Evolutionary conservation across 1,284 basidiomycete species (phyloP), one percentile per base, ranked within the genome.

Genomic region (Ustilago hordei): DNA sequence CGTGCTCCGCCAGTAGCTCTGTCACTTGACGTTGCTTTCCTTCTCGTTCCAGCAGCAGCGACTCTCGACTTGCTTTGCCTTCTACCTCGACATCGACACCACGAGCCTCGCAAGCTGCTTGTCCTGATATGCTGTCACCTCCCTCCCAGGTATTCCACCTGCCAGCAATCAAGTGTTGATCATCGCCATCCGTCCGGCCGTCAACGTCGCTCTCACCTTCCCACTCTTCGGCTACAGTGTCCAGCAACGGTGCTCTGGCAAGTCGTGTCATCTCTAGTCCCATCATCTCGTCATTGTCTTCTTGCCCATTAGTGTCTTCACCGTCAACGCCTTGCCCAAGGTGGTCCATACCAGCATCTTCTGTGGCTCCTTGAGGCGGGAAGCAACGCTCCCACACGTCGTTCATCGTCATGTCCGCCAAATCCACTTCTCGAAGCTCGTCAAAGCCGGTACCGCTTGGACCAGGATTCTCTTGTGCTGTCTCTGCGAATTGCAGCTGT

Each of bases 161-260:
- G 23, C 23, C 23, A 28, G 23, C 23, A 28, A 28, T 28, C 23
- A 28, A 28, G 23, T 28, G 23, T 28, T 28, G 23, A 28, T 28
- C 23, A 28, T 3, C 23, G 23, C 3, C 23, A 28, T 28, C 23
- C 32, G 3, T 15, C 0, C 28, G 8, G 2, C 1, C 43, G 36
- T 55, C 60, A 8, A 31, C 53, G 9, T 56, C 47, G 28, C 11
- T 13, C 19, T 58, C 63, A 8, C 52, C 69, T 35, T 71, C 69
- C 1, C 43, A 41, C 48, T 67, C 69, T 43, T 72, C 69, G 36
- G 52, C 48, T 17, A 72, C 69, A 1, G 69, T 72, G 38, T 72
- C 69, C 23, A 72, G 48, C 34, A 72, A 72, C 15, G 69, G 69
- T 8, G 69, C 64, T n/a, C 43, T 38, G 3, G 64, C 69, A n/a